Base-by-base conservation (phyloP, 2,329 filamentous ascomycete genomes). In the Ilyonectria robusta region DNA sequence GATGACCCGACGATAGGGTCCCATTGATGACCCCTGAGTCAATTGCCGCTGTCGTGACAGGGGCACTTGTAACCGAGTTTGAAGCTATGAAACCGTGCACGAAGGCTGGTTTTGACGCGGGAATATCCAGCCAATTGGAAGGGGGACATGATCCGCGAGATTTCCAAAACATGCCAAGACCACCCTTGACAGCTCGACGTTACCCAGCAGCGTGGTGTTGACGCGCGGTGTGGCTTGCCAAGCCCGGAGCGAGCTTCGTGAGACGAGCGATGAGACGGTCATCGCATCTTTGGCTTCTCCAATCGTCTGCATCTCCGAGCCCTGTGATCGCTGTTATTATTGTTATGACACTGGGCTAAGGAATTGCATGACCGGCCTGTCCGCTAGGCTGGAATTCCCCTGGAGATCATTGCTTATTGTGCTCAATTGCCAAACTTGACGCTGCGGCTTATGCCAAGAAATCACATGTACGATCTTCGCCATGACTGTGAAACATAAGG, bases 201-300 rank as follows among this genome's bases (percentile, higher is more conserved):
- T 26, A 56, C 54, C 40, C 37, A 19, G 21, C 19, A 44, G 21
- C 54, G 54, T 44, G 26, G 54, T 26, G 37, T 19, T 55, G 55
- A 29, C 55, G 9, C n/a, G 26, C 13, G 42, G 44, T 47, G 42
- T 31, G 44, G 55, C n/a, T 33, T 47, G 55, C 55, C 55, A 58
- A 58, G 55, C 55, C n/a, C 42, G 42, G 29, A 23, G 19, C 29
- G 11, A 19, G 50, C 17, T 9, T 33, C 33, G 10, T 53, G 50
- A 53, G 50, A 53, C 50, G 31, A 15, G 4, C 21, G n/a, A 35
- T 53, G 50, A 53, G 50, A 53, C 48, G n/a, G 5, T 13, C 19
- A 23, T 53, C 33, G 19, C 50, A 35, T 53, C 31, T 35, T 35
- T 53, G 50, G 2, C 31, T 53, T n/a, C n/a, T 53, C 29, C 2